Conservation (phyloP, 179 eudicot genomes). For the Beta lomatogona region DNA sequence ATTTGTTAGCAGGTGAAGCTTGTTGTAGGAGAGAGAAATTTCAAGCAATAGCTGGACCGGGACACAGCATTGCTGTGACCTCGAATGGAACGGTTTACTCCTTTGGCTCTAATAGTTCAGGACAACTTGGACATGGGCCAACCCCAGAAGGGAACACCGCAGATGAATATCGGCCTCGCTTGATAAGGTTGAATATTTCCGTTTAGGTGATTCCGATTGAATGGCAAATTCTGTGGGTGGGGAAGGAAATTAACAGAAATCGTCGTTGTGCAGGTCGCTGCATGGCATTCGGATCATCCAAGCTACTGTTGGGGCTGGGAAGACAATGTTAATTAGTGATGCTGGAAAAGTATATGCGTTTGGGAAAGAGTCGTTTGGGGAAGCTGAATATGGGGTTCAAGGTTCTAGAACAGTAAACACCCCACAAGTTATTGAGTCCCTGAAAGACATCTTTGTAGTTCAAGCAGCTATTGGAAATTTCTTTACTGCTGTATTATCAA, state of each 20-base stretch:
- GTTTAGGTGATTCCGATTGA: neutral
- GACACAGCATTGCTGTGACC: constrained; percentile 87
- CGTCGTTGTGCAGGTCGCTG: constrained; percentile 62
- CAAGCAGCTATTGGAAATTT: constrained; percentile 95
- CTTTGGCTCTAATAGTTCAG: constrained; percentile 87
- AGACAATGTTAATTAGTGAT: constrained; percentile 87
- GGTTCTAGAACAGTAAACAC: constrained; percentile 56
- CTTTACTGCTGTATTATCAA: constrained; percentile 86
- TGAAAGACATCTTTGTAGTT: constrained; percentile 87
- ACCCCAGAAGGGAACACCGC: constrained; percentile 58
- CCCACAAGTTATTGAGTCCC: constrained; percentile 75
- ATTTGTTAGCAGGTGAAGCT: constrained; percentile 80
- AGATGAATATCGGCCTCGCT: constrained; percentile 73
- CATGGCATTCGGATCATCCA: constrained; percentile 89
- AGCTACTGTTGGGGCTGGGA: constrained; percentile 87
- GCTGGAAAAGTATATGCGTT: constrained; percentile 71
- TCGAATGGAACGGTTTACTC: constrained; percentile 76
- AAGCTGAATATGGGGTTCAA: constrained; percentile 69
- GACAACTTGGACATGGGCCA: constrained; percentile 90
- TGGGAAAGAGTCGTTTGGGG: constrained; percentile 91
- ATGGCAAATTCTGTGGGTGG: neutral
- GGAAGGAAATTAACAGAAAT: constrained; percentile 14
- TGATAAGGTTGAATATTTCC: constrained; percentile 59
- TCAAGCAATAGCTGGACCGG: constrained; percentile 93
- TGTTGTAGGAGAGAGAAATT: constrained; percentile 79